phyloP scores from a whole-genome alignment of 305 asterid genomes.

The Fraxinus xanthoxyloides region DNA sequence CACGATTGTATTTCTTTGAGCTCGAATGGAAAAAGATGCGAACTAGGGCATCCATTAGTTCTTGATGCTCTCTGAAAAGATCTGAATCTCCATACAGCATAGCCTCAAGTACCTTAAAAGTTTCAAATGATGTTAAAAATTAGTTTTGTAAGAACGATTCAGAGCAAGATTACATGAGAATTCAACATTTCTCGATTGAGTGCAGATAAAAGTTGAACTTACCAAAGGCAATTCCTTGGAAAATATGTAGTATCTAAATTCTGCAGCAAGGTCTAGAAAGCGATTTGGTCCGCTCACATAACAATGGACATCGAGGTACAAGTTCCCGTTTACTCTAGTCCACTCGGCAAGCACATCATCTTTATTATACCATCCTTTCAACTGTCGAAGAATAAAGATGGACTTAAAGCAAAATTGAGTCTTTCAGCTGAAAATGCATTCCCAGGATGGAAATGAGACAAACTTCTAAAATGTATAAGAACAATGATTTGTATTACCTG shows the following conservation, averaged over 20 bases:
- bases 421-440: neutral
- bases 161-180: neutral
- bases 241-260: slow-evolving; percentile 78
- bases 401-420: neutral
- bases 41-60: slow-evolving; percentile 70
- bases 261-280: slow-evolving; percentile 65
- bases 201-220: slow-evolving; percentile 19
- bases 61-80: slow-evolving; percentile 58
- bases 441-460: neutral
- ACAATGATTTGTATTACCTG: slow-evolving; percentile 42
- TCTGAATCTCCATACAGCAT: slow-evolving; percentile 76
- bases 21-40: slow-evolving; percentile 88
- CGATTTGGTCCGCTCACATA: slow-evolving; percentile 79
- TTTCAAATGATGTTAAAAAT: neutral
- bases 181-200: neutral
- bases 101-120: slow-evolving; percentile 78
- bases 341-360: slow-evolving; percentile 95
- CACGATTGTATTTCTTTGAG: slow-evolving; percentile 67
- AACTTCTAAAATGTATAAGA: neutral
- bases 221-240: slow-evolving; percentile 95
- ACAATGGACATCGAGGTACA: slow-evolving; percentile 84
- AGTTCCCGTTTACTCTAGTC: slow-evolving; percentile 64
- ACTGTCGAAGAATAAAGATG: slow-evolving; percentile 31
- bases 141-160: neutral
- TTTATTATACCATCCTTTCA: slow-evolving; percentile 88